These are phyloP conservation scores for Russula ochroleuca DNA, from an alignment of 768 basidiomycete species.

Conservation along the genomic window DNA sequence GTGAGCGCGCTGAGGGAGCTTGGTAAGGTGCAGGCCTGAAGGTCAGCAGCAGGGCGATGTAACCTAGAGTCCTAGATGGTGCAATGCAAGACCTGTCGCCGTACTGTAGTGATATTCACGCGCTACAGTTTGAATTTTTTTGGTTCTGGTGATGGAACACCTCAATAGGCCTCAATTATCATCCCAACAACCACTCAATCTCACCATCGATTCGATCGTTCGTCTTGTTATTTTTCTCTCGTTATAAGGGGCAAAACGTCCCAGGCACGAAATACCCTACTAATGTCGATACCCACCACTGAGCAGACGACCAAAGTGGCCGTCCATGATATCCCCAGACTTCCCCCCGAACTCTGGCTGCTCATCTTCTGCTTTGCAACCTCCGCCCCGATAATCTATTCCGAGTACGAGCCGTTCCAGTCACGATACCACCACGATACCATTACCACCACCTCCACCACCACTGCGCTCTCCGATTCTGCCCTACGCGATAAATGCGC, in stretches of 20 bases:
- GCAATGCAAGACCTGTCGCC: too few relatives aligned
- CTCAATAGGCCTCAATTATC: too few relatives aligned
- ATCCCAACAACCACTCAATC: too few relatives aligned
- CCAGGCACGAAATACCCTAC: background rate
- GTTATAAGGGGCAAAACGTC: background rate
- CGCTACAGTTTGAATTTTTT: background rate
- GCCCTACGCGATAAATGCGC: conserved; percentile 14
- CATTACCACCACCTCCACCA: too few relatives aligned
- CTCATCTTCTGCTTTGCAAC: conserved; percentile 26
- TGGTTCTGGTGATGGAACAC: too few relatives aligned
- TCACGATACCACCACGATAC: background rate
- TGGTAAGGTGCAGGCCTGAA: conserved; percentile 43
- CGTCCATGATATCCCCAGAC: background rate
- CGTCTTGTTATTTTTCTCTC: background rate
- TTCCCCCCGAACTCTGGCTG: conserved; percentile 26
- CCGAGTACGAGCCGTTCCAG: conserved; percentile 16
- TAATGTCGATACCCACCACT: conserved; percentile 2
- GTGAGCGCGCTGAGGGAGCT: conserved; percentile 63
- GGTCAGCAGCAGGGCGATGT: background rate
- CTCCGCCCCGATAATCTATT: background rate
- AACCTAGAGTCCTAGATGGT: too few relatives aligned
- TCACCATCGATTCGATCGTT: too few relatives aligned
- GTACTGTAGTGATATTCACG: background rate
- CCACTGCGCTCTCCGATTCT: background rate
- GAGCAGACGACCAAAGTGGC: background rate